Evolutionary conservation across 2,329 filamentous ascomycete species (phyloP).

Genomic region (Pochonia chlamydosporia): DNA sequence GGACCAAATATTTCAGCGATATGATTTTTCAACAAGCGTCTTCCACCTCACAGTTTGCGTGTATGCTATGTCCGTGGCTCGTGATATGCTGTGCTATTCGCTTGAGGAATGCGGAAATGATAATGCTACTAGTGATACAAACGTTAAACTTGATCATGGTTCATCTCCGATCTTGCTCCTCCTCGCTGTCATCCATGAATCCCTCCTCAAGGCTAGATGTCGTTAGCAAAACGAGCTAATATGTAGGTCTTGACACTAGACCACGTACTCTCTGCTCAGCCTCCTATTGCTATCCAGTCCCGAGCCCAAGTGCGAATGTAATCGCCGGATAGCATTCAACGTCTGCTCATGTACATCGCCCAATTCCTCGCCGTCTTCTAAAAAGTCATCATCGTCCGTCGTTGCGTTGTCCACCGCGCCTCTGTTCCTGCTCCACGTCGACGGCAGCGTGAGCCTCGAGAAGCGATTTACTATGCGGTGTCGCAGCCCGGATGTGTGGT

Average conservation of each 20-base stretch:
- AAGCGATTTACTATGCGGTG: constrained; percentile 36
- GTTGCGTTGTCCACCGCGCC: constrained; percentile 35
- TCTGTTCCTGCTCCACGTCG: constrained; percentile 41
- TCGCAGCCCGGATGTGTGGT: constrained; percentile 48
- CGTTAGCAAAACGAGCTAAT: constrained; percentile 11
- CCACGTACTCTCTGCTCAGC: constrained; percentile 65
- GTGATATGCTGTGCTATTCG: not conserved
- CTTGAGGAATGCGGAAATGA: not conserved
- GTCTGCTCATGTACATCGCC: constrained; percentile 51
- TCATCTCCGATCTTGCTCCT: constrained; percentile 24
- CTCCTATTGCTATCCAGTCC: constrained; percentile 49
- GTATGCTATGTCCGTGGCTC: not conserved
- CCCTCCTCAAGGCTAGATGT: constrained; percentile 24
- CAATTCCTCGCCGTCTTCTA: constrained; percentile 60
- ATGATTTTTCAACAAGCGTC: not conserved
- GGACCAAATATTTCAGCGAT: constrained; percentile 3
- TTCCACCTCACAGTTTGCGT: not conserved
- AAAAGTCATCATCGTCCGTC: constrained; percentile 34
- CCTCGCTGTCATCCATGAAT: constrained; percentile 39
- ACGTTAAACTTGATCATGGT: constrained; percentile 5
- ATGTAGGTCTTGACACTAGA: not conserved
- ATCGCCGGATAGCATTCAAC: constrained; percentile 32
- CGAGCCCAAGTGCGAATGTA: constrained; percentile 18
- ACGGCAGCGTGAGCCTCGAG: constrained; percentile 28
- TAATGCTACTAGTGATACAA: not conserved